A percentile compares a stretch with the other conserved stretches of the same genome.
Evolutionary conservation across 306 rosid species (phyloP).

Genomic region (Parietaria judaica): DNA sequence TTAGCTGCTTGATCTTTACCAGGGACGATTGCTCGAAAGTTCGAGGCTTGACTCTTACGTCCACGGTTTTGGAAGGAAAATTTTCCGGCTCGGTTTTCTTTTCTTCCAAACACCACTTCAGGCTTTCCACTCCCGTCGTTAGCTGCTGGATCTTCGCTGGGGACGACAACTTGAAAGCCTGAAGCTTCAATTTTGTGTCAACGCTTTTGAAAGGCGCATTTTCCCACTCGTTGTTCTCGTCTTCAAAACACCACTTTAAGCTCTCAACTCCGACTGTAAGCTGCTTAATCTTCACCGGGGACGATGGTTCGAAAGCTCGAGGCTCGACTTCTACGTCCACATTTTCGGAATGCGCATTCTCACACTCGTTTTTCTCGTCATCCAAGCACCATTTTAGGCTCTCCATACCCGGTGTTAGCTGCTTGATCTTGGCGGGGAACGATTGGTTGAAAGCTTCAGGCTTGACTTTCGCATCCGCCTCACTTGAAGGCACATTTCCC

Average conservation of each 20-base stretch:
- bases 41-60: slow-evolving; percentile 21
- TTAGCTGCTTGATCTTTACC: slow-evolving; percentile 6
- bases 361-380: slow-evolving; percentile 18
- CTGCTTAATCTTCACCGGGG: slow-evolving; percentile 7
- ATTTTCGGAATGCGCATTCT: slow-evolving; percentile 23
- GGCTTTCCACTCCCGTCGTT: slow-evolving; percentile 25
- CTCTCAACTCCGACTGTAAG: slow-evolving; percentile 26
- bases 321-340: slow-evolving; percentile 25
- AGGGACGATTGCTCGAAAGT: background rate
- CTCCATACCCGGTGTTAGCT: slow-evolving; percentile 22
- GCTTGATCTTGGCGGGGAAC: slow-evolving; percentile 2
- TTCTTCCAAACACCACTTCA: slow-evolving; percentile 37
- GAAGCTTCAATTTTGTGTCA: slow-evolving; percentile 20
- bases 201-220: slow-evolving; percentile 23
- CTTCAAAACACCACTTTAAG: slow-evolving; percentile 34
- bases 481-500: slow-evolving; percentile 22
- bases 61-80: slow-evolving; percentile 27
- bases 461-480: slow-evolving; percentile 29
- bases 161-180: background rate
- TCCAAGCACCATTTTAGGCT: slow-evolving; percentile 33
- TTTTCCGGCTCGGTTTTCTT: slow-evolving; percentile 19
- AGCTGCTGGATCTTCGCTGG: slow-evolving; percentile 8
- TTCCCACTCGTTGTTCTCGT: slow-evolving; percentile 16
- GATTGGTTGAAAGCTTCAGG: slow-evolving; percentile 12
- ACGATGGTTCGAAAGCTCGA: slow-evolving; percentile 3